Evolutionary conservation across 345 rosid species (phyloP).

Genomic region (Anacardium occidentale): DNA sequence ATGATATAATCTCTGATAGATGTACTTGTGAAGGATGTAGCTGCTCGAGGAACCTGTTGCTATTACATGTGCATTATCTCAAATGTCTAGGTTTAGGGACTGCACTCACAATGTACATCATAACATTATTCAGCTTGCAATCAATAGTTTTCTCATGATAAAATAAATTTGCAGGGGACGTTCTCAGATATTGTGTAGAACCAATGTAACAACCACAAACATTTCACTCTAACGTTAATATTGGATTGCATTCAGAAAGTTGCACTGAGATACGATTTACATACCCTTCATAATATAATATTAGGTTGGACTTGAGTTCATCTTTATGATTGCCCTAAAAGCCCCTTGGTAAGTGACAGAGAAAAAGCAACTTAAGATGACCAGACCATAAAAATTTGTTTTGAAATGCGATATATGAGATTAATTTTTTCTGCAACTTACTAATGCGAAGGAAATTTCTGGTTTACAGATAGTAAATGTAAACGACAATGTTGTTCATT

Average conservation of each 20-base stretch:
- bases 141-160: neutral
- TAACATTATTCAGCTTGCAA: neutral
- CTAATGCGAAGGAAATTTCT: neutral
- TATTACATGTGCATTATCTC: neutral
- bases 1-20: neutral
- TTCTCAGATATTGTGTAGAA: neutral
- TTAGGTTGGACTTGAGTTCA: neutral
- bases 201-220: neutral
- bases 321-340: too few species aligned
- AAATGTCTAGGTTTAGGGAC: neutral
- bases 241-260: neutral
- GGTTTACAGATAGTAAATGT: conserved; percentile 54
- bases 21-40: neutral
- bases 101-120: neutral
- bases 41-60: neutral
- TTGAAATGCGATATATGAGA: neutral
- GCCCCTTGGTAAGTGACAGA: neutral
- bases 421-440: neutral
- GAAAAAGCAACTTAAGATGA: neutral
- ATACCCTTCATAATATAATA: neutral
- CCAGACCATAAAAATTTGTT: conserved; percentile 2
- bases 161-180: neutral
- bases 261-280: neutral
- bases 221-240: neutral
- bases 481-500: conserved; percentile 42